Evolutionary conservation across 345 rosid species (phyloP), one percentile per base, ranked within the genome.

Genomic region (Melaleuca quinquenervia): DNA sequence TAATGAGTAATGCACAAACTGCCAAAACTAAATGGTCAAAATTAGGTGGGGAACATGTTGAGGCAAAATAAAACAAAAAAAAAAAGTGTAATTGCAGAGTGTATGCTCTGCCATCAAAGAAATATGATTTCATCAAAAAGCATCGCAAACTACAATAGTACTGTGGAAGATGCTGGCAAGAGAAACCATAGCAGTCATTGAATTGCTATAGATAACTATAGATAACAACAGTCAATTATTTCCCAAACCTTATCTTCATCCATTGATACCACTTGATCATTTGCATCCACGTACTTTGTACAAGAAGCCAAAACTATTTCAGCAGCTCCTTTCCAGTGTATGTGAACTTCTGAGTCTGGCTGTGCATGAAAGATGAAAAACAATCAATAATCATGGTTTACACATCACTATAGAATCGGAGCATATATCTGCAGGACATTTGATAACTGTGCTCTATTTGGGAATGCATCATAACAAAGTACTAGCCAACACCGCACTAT

Each of bases 311-410:
- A 90, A 86, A 96, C 94, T 89, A 97, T 94, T 93, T 97, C 99
- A 24, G 99, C 99, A 75, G 98, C 99, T 18, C 99, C 99, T 92
- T 97, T 97, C 99, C 99, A 97, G 88, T 97, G 94, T 92, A 97
- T 91, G 85, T 70, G 95, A 87, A 97, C 96, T 87, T 91, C 86
- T 44, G 93, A 92, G 89, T 94, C 93, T 36, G 91, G 64, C 99
- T 96, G 92, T 53, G 80, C 78, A 50, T n/a, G 41, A 82, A 85
- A 85, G 50, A 41, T 29, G 5, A 36, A 29, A 27, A 70, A 18
- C 3, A 18, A 18, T 70, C 24, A 32, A 18, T 21, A 36, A 32
- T 36, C 5, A 70, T 36, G 80, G 14, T 41, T 70, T 36, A 70
- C 48, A 36, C 80, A 70, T 70, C 26, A 70, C 80, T 18, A 36